Evolutionary conservation across 768 basidiomycete species (phyloP).

Genomic region (Suillus bovinus): DNA sequence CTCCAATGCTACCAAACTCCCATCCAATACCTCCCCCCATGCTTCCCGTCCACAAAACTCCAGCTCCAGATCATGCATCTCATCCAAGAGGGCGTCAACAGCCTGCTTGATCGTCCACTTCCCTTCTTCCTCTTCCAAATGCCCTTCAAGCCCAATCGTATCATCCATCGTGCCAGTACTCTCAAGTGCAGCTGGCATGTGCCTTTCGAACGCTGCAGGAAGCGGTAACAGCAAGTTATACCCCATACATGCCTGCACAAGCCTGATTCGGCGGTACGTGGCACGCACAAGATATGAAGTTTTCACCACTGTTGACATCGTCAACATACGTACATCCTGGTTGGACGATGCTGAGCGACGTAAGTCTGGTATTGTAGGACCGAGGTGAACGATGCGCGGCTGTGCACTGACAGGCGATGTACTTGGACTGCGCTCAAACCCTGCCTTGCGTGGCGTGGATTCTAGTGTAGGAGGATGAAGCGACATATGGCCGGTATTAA

Average conservation of each 20-base stretch:
- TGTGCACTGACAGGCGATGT: slow-evolving; percentile 40
- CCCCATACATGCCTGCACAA: slow-evolving; percentile 64
- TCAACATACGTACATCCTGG: slow-evolving; percentile 4
- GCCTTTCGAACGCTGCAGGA: slow-evolving; percentile 28
- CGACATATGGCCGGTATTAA: background rate
- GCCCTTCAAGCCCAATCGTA: slow-evolving; percentile 20
- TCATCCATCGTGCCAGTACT: slow-evolving; percentile 7
- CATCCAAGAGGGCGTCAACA: slow-evolving; percentile 49
- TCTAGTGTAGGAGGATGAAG: slow-evolving; percentile 31
- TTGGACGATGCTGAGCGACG: slow-evolving; percentile 5
- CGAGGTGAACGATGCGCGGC: slow-evolving; percentile 61
- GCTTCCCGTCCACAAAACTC: slow-evolving; percentile 50
- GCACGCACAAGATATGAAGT: slow-evolving; percentile 51
- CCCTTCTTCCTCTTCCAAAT: slow-evolving; percentile 12
- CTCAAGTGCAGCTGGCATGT: background rate
- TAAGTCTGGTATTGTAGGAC: slow-evolving; percentile 41
- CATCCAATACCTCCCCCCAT: slow-evolving; percentile 20
- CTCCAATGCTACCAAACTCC: slow-evolving; percentile 12
- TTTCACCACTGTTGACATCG: slow-evolving; percentile 46
- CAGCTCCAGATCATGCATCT: slow-evolving; percentile 56
- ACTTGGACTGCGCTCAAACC: slow-evolving; percentile 43
- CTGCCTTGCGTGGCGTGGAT: slow-evolving; percentile 38
- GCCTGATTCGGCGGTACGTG: slow-evolving; percentile 61
- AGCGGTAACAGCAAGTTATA: slow-evolving; percentile 58
- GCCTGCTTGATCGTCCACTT: slow-evolving; percentile 60